phyloP scores from a whole-genome alignment of 2,329 filamentous ascomycete species.

The Escovopsis weberi region DNA sequence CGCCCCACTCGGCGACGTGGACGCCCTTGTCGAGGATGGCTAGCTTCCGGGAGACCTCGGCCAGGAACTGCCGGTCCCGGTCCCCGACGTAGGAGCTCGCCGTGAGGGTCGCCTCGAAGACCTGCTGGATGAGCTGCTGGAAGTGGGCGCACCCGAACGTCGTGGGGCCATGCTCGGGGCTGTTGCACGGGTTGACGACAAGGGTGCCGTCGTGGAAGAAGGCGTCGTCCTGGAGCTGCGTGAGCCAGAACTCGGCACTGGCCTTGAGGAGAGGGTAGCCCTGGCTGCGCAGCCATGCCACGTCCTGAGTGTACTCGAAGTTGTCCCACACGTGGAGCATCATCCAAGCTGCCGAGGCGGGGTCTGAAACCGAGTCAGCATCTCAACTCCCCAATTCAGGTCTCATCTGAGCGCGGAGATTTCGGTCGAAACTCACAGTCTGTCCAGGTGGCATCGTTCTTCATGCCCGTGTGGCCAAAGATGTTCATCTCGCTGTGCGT shows the following conservation, averaged over 20 bases:
- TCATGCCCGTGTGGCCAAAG: conserved; percentile 35
- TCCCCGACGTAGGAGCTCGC: conserved; percentile 11
- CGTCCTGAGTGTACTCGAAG: conserved; percentile 36
- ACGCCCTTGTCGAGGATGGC: conserved; percentile 16
- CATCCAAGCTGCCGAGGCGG: conserved; percentile 40
- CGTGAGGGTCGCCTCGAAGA: conserved; percentile 24
- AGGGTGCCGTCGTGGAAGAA: conserved; percentile 36
- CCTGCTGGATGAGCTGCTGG: conserved; percentile 34
- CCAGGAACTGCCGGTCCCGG: conserved; percentile 15
- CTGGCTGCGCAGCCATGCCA: conserved; percentile 27
- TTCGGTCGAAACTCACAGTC: conserved; percentile 13
- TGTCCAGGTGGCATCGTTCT: conserved; percentile 11
- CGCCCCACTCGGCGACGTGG: conserved; percentile 16
- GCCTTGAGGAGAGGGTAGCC: conserved; percentile 41
- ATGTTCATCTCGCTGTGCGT: conserved; percentile 44
- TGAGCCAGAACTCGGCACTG: conserved; percentile 40
- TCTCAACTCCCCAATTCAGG: background rate
- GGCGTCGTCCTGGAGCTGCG: conserved; percentile 33
- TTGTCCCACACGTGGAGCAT: conserved; percentile 45
- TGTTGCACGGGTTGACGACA: conserved; percentile 43
- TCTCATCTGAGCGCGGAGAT: background rate
- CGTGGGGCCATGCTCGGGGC: conserved; percentile 40
- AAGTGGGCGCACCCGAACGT: conserved; percentile 40
- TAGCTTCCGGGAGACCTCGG: conserved; percentile 14
- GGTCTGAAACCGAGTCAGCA: conserved; percentile 14